Percentiles rank a stretch among this genome's conserved stretches.
These are phyloP conservation scores for Beauveria australis DNA, from an alignment of 2,329 filamentous ascomycete species.

Conservation along the genomic window DNA sequence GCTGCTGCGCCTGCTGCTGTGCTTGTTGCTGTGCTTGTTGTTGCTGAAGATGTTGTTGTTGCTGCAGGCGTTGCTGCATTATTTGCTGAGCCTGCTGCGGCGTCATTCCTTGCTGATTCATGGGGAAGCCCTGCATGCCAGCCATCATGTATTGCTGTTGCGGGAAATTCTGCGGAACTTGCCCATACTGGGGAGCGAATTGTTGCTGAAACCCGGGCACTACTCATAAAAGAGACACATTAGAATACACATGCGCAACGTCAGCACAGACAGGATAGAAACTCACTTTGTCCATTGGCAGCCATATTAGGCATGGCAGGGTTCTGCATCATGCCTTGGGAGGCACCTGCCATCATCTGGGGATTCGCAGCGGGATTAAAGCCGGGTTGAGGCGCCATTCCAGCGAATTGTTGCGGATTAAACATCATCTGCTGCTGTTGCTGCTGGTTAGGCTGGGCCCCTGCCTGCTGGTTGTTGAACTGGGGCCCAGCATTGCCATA, in stretches of 20 bases:
- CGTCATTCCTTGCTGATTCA: conserved; percentile 44
- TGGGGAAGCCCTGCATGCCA: conserved; percentile 46
- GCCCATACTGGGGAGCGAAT: conserved; percentile 49
- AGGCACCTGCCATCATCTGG: conserved; percentile 47
- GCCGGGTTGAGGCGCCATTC: conserved; percentile 42
- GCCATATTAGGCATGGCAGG: conserved; percentile 51
- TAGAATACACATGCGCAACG: background rate
- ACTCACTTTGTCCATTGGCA: conserved; percentile 52
- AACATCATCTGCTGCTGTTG: conserved; percentile 29
- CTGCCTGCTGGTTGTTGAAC: conserved; percentile 16
- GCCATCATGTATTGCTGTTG: conserved; percentile 42
- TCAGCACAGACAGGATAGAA: conserved; percentile 9
- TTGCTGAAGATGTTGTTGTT: conserved; percentile 19
- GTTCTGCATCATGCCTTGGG: conserved; percentile 57
- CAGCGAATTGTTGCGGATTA: conserved; percentile 42
- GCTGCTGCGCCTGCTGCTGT: too few relatives aligned
- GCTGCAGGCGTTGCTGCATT: conserved; percentile 31
- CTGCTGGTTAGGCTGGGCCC: conserved; percentile 19
- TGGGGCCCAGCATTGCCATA: conserved; percentile 11
- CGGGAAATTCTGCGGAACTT: conserved; percentile 41
- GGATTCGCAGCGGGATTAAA: conserved; percentile 44
- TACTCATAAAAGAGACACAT: conserved; percentile 17
- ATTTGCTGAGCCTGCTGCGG: conserved; percentile 37
- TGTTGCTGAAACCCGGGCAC: conserved; percentile 53
- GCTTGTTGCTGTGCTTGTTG: too few relatives aligned